Evolutionary conservation across 805 yeast species (phyloP).

Genomic region (Ogataea trehalophila): DNA sequence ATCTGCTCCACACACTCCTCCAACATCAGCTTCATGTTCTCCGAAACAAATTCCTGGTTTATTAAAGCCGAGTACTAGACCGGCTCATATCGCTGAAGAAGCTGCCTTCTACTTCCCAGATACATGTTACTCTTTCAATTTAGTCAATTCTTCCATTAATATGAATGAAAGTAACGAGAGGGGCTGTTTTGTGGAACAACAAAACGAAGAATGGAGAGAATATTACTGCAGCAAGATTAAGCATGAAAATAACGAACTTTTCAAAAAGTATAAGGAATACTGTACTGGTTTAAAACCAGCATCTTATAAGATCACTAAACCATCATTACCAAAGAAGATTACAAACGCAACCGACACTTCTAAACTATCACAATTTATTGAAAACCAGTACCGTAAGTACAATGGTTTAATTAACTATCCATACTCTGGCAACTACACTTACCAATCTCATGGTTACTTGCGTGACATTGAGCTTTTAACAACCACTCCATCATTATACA

Average conservation of each 20-base stretch:
- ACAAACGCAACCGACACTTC: conserved; percentile 7
- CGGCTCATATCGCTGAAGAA: conserved; percentile 14
- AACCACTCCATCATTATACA: conserved; percentile 44
- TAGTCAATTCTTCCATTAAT: conserved; percentile 20
- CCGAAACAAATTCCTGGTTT: conserved; percentile 18
- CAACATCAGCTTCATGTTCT: conserved; percentile 23
- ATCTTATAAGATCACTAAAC: conserved; percentile 5
- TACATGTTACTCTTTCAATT: conserved; percentile 32
- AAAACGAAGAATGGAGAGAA: conserved; percentile 42
- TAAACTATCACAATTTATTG: conserved; percentile 21
- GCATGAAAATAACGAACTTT: conserved; percentile 35
- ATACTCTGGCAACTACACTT: conserved; percentile 48
- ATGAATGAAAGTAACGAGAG: conserved; percentile 29
- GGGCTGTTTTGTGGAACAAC: conserved; percentile 25
- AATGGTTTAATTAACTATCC: conserved; percentile 40
- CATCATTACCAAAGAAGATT: conserved; percentile 8
- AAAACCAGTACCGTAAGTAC: conserved; percentile 18
- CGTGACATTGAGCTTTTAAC: conserved; percentile 46
- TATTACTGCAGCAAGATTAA: conserved; percentile 37
- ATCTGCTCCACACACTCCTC: conserved; percentile 21
- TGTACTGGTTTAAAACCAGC: conserved; percentile 20
- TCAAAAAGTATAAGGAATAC: conserved; percentile 34
- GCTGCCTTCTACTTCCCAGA: conserved; percentile 30
- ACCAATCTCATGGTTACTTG: conserved; percentile 43
- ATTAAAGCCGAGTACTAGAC: conserved; percentile 15